These are phyloP conservation scores for Cymbidium sinense DNA, from an alignment of 106 monocot genomes.

Conservation along the genomic window DNA sequence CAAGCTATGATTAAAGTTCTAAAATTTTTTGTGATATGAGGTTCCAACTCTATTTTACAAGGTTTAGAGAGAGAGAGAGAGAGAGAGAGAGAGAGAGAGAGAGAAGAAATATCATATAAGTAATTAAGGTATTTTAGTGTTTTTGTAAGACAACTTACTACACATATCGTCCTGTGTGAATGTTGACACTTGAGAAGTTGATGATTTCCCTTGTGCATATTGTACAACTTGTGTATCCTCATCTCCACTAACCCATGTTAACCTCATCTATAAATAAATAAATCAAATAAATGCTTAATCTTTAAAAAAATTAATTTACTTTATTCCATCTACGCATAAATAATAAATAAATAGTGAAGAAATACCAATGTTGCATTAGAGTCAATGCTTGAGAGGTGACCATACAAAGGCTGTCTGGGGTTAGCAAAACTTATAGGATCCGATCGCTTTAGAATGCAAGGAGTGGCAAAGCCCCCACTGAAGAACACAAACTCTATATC, in stretches of 20 bases:
- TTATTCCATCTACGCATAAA: not conserved
- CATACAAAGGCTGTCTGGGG: constrained; percentile 41
- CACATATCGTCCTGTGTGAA: constrained; percentile 59
- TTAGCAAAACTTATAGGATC: constrained; percentile 51
- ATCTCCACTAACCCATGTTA: constrained; percentile 76
- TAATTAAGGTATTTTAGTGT: no score
- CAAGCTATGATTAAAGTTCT: no score
- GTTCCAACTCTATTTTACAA: no score
- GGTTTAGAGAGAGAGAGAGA: no score
- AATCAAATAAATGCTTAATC: no score
- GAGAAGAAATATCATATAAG: no score
- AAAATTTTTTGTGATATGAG: no score
- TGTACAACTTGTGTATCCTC: constrained; percentile 36
- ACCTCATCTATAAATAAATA: constrained; percentile 34
- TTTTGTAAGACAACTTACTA: constrained; percentile 30
- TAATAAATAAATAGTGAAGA: not conserved
- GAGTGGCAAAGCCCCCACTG: constrained; percentile 44
- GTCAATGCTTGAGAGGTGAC: constrained; percentile 51
- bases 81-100: no score
- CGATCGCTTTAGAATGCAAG: constrained; percentile 46
- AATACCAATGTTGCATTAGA: constrained; percentile 53
- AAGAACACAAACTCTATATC: constrained; percentile 72
- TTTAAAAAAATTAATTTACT: not conserved
- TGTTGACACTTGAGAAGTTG: constrained; percentile 36
- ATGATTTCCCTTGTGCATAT: constrained; percentile 34